Conservation (phyloP, 1,284 basidiomycete species). For the Ceratobasidium sp. region DNA sequence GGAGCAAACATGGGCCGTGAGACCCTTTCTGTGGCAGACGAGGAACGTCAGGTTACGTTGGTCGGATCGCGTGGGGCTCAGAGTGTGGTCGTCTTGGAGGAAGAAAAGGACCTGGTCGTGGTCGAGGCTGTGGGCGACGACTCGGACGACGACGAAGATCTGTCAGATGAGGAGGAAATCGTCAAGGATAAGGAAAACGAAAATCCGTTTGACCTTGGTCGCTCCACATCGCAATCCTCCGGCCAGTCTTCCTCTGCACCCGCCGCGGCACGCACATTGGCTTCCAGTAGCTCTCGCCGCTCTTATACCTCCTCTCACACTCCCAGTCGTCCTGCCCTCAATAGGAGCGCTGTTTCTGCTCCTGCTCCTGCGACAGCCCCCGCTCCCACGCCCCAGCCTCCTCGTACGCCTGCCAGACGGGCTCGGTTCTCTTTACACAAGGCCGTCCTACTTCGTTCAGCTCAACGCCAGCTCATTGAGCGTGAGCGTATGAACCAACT, state of each 20-base stretch:
- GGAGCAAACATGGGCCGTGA: constrained; percentile 53
- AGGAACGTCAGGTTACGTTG: constrained; percentile 65
- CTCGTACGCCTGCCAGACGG: constrained; percentile 51
- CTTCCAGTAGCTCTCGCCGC: constrained; percentile 18
- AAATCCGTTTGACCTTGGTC: constrained; percentile 38
- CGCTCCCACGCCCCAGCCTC: constrained; percentile 57
- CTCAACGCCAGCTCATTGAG: constrained; percentile 65
- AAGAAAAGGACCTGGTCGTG: constrained; percentile 75
- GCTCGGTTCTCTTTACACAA: constrained; percentile 65
- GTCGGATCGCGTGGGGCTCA: constrained; percentile 64
- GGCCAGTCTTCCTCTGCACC: constrained; percentile 21
- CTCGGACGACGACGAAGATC: constrained; percentile 36
- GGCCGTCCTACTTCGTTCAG: constrained; percentile 73
- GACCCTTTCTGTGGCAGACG: constrained; percentile 40
- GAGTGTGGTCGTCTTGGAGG: constrained; percentile 71
- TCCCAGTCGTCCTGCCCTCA: constrained; percentile 47
- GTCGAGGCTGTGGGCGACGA: constrained; percentile 67
- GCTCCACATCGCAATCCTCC: background rate
- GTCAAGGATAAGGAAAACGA: constrained; percentile 39
- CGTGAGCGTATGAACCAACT: constrained; percentile 48
- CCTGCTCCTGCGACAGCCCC: constrained; percentile 30
- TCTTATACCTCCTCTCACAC: constrained; percentile 19
- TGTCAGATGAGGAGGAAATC: constrained; percentile 28
- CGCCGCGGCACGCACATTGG: constrained; percentile 9
- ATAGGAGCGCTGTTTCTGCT: constrained; percentile 43